A percentile compares a stretch with the other conserved stretches of the same genome.
Evolutionary conservation across 495 filamentous ascomycete genomes (phyloP).

Genomic region (Evernia prunastri): DNA sequence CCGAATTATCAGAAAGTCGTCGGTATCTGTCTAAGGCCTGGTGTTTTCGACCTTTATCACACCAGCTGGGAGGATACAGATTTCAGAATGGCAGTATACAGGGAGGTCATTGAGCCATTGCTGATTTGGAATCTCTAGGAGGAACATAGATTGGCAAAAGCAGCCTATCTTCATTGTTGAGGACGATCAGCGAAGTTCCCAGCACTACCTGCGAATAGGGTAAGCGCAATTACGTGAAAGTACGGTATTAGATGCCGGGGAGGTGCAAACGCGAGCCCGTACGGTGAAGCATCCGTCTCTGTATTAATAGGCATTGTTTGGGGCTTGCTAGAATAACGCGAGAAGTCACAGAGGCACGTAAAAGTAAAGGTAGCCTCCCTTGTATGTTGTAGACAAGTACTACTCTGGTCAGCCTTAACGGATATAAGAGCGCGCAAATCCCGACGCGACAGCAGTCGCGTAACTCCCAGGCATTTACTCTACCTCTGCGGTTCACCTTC

Average conservation of each 20-base stretch:
- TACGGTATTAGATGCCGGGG: too few species aligned
- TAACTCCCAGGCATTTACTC: too few species aligned
- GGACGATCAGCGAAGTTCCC: neutral
- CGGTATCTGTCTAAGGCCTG: slow-evolving; percentile 5
- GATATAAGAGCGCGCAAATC: neutral
- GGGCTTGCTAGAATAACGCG: too few species aligned
- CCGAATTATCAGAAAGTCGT: slow-evolving; percentile 10
- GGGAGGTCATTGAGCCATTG: neutral
- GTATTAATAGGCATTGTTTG: too few species aligned
- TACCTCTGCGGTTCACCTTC: too few species aligned
- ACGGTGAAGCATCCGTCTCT: too few species aligned
- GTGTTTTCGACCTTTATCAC: neutral
- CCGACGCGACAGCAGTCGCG: neutral
- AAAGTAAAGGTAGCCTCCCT: too few species aligned
- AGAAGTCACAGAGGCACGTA: too few species aligned
- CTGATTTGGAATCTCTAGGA: neutral
- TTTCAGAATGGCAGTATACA: slow-evolving; percentile 2
- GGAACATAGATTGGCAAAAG: neutral
- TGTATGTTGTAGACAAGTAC: too few species aligned
- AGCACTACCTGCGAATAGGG: neutral
- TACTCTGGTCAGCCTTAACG: neutral
- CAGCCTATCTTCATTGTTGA: neutral
- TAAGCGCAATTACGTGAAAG: too few species aligned
- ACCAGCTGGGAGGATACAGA: slow-evolving; percentile 10
- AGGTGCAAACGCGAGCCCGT: too few species aligned